These are phyloP conservation scores for Backusella sp. DNA, from an alignment of 192 early-diverging fungal genomes.

Conservation along the genomic window DNA sequence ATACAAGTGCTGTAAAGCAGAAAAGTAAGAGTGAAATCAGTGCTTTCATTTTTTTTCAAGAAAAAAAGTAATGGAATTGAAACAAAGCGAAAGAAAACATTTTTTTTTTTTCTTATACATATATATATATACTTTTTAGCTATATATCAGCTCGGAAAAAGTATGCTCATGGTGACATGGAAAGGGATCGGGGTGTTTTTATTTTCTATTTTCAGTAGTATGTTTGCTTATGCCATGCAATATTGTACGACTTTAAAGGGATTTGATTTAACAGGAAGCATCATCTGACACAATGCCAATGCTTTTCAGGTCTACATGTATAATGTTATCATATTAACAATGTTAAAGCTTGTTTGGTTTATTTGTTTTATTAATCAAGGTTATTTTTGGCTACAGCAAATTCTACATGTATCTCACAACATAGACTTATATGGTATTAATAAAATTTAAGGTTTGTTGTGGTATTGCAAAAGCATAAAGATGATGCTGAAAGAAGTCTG, in stretches of 20 bases:
- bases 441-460: not conserved
- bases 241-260: not conserved
- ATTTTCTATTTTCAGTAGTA: conserved; percentile 1
- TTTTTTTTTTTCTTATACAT: not conserved
- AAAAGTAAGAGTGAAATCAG: not conserved
- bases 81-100: not conserved
- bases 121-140: not conserved
- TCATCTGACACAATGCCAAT: not conserved
- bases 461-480: not conserved
- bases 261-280: not conserved
- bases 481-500: not conserved
- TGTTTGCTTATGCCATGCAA: not conserved
- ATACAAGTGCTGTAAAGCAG: not conserved
- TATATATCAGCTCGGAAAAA: conserved; percentile 5
- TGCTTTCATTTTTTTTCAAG: not conserved
- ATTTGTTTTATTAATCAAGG: not conserved
- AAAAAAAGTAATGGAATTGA: not conserved
- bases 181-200: not conserved
- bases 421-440: not conserved
- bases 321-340: not conserved
- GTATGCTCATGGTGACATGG: not conserved
- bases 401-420: not conserved
- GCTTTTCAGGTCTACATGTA: not conserved
- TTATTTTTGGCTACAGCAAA: not conserved
- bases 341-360: not conserved